Evolutionary conservation across 176 grass and related monocot genomes (phyloP).

Genomic region (Paspalum notatum): DNA sequence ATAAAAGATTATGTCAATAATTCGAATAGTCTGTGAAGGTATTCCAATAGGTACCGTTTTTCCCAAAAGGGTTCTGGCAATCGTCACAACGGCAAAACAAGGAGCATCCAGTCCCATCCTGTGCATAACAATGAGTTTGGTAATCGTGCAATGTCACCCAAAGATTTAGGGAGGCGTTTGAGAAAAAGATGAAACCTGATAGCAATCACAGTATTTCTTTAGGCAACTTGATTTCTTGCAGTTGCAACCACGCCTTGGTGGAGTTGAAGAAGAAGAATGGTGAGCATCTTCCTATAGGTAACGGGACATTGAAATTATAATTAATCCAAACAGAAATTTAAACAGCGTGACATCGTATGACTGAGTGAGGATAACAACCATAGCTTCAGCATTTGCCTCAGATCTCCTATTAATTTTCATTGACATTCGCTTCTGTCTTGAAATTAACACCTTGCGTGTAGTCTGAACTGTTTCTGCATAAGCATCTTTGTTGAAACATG

Average conservation of each 20-base stretch:
- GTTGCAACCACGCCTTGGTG: slow-evolving; percentile 59
- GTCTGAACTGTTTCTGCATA: slow-evolving; percentile 59
- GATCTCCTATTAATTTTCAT: slow-evolving; percentile 62
- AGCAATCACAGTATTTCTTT: slow-evolving; percentile 81
- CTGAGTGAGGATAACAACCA: slow-evolving; percentile 50
- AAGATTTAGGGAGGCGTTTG: background rate
- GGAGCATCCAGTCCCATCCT: slow-evolving; percentile 64
- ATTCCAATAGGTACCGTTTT: slow-evolving; percentile 51
- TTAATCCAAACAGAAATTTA: slow-evolving; percentile 14
- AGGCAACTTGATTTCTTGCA: slow-evolving; percentile 84
- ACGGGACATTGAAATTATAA: slow-evolving; percentile 19
- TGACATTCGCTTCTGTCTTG: slow-evolving; percentile 58
- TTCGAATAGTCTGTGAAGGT: background rate
- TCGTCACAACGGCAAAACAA: slow-evolving; percentile 62
- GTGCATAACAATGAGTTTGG: slow-evolving; percentile 15
- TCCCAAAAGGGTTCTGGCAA: slow-evolving; percentile 69
- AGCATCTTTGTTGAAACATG: slow-evolving; percentile 60
- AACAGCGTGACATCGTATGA: background rate
- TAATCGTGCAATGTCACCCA: background rate
- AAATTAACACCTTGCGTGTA: slow-evolving; percentile 68
- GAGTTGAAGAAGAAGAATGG: slow-evolving; percentile 65
- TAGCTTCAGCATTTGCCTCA: slow-evolving; percentile 49
- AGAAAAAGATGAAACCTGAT: slow-evolving; percentile 62
- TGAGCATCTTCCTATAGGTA: slow-evolving; percentile 53
- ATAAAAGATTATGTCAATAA: background rate